These are phyloP conservation scores for Leishmania tropica DNA, from an alignment of 208 protist species.

Conservation along the genomic window DNA sequence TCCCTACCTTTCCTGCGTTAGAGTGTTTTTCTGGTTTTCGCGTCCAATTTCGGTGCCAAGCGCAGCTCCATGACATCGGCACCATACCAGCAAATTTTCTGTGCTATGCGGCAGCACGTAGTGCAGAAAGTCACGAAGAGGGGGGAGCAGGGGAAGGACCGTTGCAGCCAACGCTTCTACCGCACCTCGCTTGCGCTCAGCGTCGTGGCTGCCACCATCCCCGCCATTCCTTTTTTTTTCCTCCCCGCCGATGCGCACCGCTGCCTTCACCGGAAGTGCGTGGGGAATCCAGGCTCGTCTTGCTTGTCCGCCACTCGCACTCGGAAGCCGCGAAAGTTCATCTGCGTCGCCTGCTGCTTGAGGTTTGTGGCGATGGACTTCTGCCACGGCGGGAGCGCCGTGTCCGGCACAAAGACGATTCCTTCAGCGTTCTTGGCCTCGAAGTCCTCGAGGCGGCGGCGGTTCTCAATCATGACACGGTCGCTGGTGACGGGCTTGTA, in stretches of 20 bases:
- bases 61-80: background rate
- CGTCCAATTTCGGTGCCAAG: background rate
- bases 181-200: background rate
- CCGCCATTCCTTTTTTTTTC: background rate
- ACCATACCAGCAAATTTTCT: background rate
- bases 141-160: background rate
- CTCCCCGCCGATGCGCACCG: background rate
- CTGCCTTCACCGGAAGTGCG: slow-evolving; percentile 66
- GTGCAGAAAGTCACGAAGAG: background rate
- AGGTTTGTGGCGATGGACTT: slow-evolving; percentile 55
- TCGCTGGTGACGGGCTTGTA: slow-evolving; percentile 73
- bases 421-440: slow-evolving; percentile 72
- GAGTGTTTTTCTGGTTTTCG: background rate
- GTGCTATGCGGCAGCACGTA: background rate
- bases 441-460: slow-evolving; percentile 57
- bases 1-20: background rate
- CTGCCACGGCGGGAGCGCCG: slow-evolving; percentile 74
- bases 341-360: slow-evolving; percentile 24
- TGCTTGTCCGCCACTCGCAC: slow-evolving; percentile 74
- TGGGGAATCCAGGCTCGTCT: slow-evolving; percentile 87
- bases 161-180: background rate
- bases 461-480: slow-evolving; percentile 64
- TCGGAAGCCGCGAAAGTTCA: slow-evolving; percentile 79
- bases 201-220: background rate
- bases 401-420: slow-evolving; percentile 76